A percentile compares a stretch with the other conserved stretches of the same genome.
These are phyloP conservation scores for Candida ortonii DNA, from an alignment of 805 yeast genomes.

Conservation along the genomic window DNA sequence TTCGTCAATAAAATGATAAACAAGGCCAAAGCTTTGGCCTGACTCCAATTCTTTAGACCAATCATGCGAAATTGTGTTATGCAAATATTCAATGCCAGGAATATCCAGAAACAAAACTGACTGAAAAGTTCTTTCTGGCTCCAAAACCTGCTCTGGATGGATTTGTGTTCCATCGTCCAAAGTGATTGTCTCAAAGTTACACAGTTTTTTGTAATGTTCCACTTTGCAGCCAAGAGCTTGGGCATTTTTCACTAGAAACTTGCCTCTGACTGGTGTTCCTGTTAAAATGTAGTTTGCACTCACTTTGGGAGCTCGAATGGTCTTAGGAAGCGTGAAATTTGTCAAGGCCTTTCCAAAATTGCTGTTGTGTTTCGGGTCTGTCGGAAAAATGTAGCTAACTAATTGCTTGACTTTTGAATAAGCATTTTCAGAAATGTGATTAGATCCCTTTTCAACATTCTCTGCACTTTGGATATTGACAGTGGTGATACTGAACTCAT, in stretches of 20 bases:
- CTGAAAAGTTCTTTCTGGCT: conserved; percentile 53
- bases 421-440: conserved; percentile 3
- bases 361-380: conserved; percentile 5
- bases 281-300: conserved; percentile 69
- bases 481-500: conserved; percentile 20
- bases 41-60: conserved; percentile 20
- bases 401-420: conserved; percentile 13
- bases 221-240: conserved; percentile 66
- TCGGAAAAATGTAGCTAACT: conserved; percentile 28
- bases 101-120: conserved; percentile 70
- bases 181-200: conserved; percentile 57
- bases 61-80: conserved; percentile 25
- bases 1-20: conserved; percentile 77
- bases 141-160: conserved; percentile 70
- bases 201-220: conserved; percentile 51
- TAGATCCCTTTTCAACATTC: not conserved
- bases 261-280: conserved; percentile 70
- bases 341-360: conserved; percentile 15
- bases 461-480: conserved; percentile 16
- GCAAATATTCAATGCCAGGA: conserved; percentile 51
- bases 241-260: conserved; percentile 67
- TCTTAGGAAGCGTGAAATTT: conserved; percentile 25
- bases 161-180: conserved; percentile 58
- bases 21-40: conserved; percentile 36
- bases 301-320: conserved; percentile 27